Evolutionary conservation across 176 grass and related monocot genomes (phyloP), one percentile per base, ranked within the genome.

Genomic region (Elymus sibiricus): DNA sequence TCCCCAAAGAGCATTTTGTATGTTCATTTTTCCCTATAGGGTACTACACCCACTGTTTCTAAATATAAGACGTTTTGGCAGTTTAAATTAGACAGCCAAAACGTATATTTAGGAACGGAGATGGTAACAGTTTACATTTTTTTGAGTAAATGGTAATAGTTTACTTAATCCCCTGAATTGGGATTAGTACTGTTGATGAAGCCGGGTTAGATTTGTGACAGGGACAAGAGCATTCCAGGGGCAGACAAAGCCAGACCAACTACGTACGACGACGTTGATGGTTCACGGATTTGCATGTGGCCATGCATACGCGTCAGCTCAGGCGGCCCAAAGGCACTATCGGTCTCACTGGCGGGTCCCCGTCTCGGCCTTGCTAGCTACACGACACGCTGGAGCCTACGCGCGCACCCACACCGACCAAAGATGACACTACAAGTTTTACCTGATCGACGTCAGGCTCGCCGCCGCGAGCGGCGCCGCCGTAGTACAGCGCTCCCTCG

Each of bases 401-500:
- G 51, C 9, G 2, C 47, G 17, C 26, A 31, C 31, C 10, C 29
- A 32, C 61, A 34, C 62, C 27, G 42, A 51, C 38, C 40, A 61
- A 40, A 13, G 32, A 38, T 8, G 9, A 17, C 1, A 6, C 35
- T 70, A 12, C 31, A 4, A 9, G 15, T 32, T 68, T 68, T 84
- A 92, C 93, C 90, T 90, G 24, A 66, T 86, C 82, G 21, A 83
- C 75, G 19, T 67, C 70, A 1, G 87, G 5, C 6, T 6, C 37
- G 35, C 83, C 37, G 73, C 24, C 29, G 49, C 1, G 55, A 58
- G 61, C 61, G 4, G 61, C 51, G 28, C 88, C 68, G 73, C 89
- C 83, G 85, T 92, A 90, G 87, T 97, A 94, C 4, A 92, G 11
- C 0, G 91, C 90, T 14, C 71, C 94, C 77, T 94, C 89, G 47